A percentile compares a stretch with the other conserved stretches of the same genome.
Conservation (phyloP, 345 rosid species). For the Camelina hispida region DNA sequence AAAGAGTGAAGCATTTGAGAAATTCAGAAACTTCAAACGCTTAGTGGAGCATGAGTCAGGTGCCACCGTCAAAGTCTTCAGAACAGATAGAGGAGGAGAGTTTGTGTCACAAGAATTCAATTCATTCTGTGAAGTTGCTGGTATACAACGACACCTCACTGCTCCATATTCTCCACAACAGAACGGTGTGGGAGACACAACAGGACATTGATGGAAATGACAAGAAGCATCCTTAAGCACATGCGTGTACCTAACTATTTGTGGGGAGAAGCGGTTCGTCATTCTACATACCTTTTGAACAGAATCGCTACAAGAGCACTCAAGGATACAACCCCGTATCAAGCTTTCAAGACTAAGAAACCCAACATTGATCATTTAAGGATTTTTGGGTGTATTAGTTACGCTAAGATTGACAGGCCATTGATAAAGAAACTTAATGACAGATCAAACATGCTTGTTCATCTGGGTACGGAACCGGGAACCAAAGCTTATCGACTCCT, state of each 20-base stretch:
- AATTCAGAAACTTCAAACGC: not conserved
- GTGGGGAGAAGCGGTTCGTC: not conserved
- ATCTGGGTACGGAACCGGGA: too few relatives aligned
- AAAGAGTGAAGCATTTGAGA: not conserved
- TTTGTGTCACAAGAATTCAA: not conserved
- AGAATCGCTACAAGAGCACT: not conserved
- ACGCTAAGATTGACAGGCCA: not conserved
- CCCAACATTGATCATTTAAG: not conserved
- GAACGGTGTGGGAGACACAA: not conserved
- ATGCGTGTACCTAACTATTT: not conserved
- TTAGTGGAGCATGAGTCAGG: not conserved
- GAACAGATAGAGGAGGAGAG: not conserved
- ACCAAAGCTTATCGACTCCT: too few relatives aligned
- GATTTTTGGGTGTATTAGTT: not conserved
- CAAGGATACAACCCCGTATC: not conserved
- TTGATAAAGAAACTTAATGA: too few relatives aligned
- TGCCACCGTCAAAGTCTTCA: accelerated
- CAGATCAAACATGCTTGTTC: too few relatives aligned
- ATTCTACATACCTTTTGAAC: not conserved
- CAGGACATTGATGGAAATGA: not conserved
- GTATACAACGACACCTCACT: not conserved
- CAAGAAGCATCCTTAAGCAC: not conserved
- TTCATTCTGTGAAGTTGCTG: accelerated
- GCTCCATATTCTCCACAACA: not conserved
- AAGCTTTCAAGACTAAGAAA: accelerated